Evolutionary conservation across 169 alveolate genomes (phyloP).

Genomic region (Perkinsus olseni): DNA sequence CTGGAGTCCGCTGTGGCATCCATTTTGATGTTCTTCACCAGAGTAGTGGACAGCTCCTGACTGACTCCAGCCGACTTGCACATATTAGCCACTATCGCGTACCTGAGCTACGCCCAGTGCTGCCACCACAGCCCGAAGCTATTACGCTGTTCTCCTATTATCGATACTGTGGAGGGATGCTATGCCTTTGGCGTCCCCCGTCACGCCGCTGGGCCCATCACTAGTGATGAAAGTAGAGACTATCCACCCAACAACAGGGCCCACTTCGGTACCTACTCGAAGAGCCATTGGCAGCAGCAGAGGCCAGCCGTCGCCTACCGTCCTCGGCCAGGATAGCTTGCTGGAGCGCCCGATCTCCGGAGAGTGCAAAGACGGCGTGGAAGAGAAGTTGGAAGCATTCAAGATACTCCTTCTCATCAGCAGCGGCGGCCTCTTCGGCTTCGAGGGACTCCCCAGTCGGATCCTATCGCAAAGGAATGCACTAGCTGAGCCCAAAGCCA

Average conservation of each 20-base stretch:
- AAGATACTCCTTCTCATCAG: background rate
- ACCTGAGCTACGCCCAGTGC: background rate
- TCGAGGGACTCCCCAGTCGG: background rate
- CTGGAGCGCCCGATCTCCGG: background rate
- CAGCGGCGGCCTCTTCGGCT: background rate
- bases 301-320: background rate
- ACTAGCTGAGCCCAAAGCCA: background rate
- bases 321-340: background rate
- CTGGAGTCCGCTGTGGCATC: background rate
- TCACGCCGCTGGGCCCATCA: background rate
- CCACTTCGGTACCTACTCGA: background rate
- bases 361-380: background rate
- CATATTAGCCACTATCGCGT: background rate
- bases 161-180: background rate
- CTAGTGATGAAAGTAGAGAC: background rate
- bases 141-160: background rate
- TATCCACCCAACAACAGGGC: background rate
- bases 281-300: too few relatives aligned
- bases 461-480: background rate
- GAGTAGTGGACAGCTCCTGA: background rate
- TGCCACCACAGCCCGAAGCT: background rate
- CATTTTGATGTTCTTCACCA: background rate
- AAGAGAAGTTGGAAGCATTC: background rate
- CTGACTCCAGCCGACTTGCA: background rate
- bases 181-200: background rate